These are phyloP conservation scores for Auricularia heimuer DNA, from an alignment of 768 basidiomycete genomes.

Conservation along the genomic window DNA sequence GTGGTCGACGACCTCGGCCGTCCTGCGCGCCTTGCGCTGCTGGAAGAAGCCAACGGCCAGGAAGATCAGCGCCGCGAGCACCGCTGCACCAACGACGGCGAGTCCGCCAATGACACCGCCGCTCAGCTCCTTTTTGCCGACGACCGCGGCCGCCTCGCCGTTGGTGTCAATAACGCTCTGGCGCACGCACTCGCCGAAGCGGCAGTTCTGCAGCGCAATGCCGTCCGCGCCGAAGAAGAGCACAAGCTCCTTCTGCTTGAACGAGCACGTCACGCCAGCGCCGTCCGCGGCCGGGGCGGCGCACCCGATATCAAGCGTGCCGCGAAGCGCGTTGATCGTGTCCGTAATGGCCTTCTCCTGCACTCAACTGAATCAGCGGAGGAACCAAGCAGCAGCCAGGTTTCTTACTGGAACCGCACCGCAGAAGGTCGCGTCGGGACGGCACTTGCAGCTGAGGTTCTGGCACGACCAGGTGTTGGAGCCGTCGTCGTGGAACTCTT, in stretches of 20 bases:
- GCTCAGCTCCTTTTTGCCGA: slow-evolving; percentile 40
- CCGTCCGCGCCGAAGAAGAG: slow-evolving; percentile 64
- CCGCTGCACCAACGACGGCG: slow-evolving; percentile 66
- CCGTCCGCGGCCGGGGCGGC: slow-evolving; percentile 33
- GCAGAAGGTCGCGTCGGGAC: slow-evolving; percentile 63
- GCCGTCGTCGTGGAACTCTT: slow-evolving; percentile 34
- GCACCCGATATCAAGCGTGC: slow-evolving; percentile 62
- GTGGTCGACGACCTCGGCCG: slow-evolving; percentile 23
- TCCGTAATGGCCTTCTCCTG: slow-evolving; percentile 37
- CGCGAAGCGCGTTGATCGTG: slow-evolving; percentile 56
- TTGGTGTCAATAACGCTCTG: slow-evolving; percentile 66
- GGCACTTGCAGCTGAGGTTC: slow-evolving; percentile 66
- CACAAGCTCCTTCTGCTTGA: slow-evolving; percentile 63
- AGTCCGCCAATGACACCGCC: slow-evolving; percentile 87
- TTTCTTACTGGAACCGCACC: slow-evolving; percentile 32
- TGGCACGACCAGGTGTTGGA: slow-evolving; percentile 60
- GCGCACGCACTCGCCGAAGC: slow-evolving; percentile 81
- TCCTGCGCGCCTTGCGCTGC: slow-evolving; percentile 53
- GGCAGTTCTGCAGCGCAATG: slow-evolving; percentile 62
- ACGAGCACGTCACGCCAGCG: slow-evolving; percentile 53
- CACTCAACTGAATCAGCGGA: not conserved
- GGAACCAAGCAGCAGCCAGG: not conserved
- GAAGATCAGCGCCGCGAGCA: slow-evolving; percentile 47
- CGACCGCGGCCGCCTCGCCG: slow-evolving; percentile 7
- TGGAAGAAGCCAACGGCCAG: slow-evolving; percentile 50